Evolutionary conservation across 768 basidiomycete species (phyloP), one percentile per base, ranked within the genome.

Genomic region (Strobilomyces dryophilus): DNA sequence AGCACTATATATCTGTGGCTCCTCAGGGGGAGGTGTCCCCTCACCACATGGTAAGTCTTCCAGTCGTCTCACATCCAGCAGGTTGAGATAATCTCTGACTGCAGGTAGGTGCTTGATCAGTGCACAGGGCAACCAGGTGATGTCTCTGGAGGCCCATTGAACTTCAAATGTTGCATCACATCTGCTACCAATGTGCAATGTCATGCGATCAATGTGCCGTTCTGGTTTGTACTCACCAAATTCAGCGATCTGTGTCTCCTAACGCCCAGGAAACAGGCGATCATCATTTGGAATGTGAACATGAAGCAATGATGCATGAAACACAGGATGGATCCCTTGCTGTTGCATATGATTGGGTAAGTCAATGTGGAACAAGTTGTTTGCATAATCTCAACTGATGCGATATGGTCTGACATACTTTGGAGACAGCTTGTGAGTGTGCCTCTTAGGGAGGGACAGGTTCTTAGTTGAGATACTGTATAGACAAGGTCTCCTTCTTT

Each of bases 341-440:
- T 35, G 35, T 5, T 6, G 4, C 17, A 47, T 0, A 0, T 17
- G 10, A 1, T 17, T 24, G 0, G 35, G 47, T 27, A 47, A 8
- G 24, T 47, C 35, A 4, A 47, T 1, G 0, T 5, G 9, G n/a
- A 27, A 37, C 0, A 24, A 27, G n/a, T 47, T 47, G 4, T 37
- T 47, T 1, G 2, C 10, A 2, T n/a, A 47, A 8, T 47, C 26
- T 0, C 5, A 1, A 1, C 8, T 26, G 10, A 47, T 37, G 1
- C 8, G 1, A 47, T 51, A 54, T 0, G 48, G 43, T 1, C 48
- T 29, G 10, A 54, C 37, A 4, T 2, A 49, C 8, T 32, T 43
- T 0, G 41, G 41, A 0, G 5, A 3, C 1, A 50, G 10, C 1
- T 51, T 50, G 0, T 29, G 4, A 0, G 27, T 3, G 0, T 39